Percentiles rank a stretch among this genome's conserved stretches.
phyloP scores from a whole-genome alignment of 2,329 filamentous ascomycete genomes.

The Plectosphaerella plurivora region DNA sequence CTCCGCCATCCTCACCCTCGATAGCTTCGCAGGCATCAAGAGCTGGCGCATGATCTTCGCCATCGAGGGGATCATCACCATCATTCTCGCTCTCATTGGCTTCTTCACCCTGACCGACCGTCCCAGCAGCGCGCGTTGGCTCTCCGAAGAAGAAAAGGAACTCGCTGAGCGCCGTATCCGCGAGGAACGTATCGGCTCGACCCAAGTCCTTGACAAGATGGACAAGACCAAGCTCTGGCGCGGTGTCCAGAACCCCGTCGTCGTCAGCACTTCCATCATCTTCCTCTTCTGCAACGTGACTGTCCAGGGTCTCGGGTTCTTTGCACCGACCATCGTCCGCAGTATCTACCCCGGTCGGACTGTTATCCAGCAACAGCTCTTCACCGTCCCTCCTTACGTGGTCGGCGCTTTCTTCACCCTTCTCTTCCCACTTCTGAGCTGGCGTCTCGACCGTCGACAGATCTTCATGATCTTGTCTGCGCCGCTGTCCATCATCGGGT shows the following conservation, averaged over 20 bases:
- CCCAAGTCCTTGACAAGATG: conserved; percentile 59
- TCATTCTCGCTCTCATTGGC: conserved; percentile 40
- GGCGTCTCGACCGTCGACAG: conserved; percentile 52
- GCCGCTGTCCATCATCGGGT: conserved; percentile 61
- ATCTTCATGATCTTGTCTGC: conserved; percentile 56
- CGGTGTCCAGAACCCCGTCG: conserved; percentile 61
- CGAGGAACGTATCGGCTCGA: conserved; percentile 57
- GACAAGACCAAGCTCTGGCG: conserved; percentile 50
- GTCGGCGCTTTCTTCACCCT: conserved; percentile 62
- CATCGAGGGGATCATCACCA: not conserved
- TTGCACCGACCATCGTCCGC: conserved; percentile 64
- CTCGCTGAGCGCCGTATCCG: conserved; percentile 63
- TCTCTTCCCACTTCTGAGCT: conserved; percentile 52
- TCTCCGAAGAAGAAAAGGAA: conserved; percentile 60
- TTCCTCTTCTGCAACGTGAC: conserved; percentile 67
- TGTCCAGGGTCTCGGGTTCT: conserved; percentile 68
- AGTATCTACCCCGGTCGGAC: conserved; percentile 60
- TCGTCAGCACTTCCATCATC: conserved; percentile 44
- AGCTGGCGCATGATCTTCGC: conserved; percentile 68
- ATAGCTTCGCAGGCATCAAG: conserved; percentile 48
- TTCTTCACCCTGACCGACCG: conserved; percentile 65
- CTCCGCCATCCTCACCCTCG: conserved; percentile 49
- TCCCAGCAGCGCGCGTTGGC: conserved; percentile 63
- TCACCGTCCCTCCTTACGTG: conserved; percentile 65
- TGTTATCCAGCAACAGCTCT: conserved; percentile 60